Evolutionary conservation across 345 rosid genomes (phyloP).

Genomic region (Acer negundo): DNA sequence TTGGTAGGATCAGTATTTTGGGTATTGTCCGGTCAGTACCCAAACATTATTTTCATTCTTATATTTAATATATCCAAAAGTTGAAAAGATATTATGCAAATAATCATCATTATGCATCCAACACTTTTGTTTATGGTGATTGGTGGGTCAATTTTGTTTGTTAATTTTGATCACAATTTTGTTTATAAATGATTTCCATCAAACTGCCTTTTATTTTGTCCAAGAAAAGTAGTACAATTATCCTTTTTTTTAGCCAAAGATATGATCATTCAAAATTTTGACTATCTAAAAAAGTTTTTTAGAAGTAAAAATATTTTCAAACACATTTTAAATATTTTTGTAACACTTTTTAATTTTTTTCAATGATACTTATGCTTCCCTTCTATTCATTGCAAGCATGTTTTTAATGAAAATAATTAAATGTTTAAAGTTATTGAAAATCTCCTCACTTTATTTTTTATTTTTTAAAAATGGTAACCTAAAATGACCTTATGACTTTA

Average conservation of each 20-base stretch:
- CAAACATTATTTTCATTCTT: no score
- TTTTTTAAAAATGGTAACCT: neutral
- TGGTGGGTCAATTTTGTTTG: neutral
- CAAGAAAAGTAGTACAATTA: neutral
- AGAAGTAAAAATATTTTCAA: neutral
- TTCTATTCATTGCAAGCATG: neutral
- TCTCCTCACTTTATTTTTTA: no score
- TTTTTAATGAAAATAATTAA: no score
- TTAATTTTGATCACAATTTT: neutral
- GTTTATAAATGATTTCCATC: no score
- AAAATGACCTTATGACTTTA: neutral
- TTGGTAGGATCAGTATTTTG: no score
- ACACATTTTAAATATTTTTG: neutral
- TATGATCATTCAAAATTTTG: neutral
- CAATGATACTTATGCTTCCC: neutral
- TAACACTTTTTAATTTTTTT: neutral
- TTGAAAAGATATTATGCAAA: neutral
- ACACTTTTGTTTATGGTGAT: neutral
- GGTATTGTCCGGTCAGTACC: no score
- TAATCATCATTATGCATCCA: neutral
- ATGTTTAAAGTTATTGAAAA: no score
- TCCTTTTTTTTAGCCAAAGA: neutral
- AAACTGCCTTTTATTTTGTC: neutral
- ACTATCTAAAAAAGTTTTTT: neutral
- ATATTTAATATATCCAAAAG: neutral